Base-by-base conservation (phyloP, 2,329 filamentous ascomycete genomes). In the Alternaria atra region DNA sequence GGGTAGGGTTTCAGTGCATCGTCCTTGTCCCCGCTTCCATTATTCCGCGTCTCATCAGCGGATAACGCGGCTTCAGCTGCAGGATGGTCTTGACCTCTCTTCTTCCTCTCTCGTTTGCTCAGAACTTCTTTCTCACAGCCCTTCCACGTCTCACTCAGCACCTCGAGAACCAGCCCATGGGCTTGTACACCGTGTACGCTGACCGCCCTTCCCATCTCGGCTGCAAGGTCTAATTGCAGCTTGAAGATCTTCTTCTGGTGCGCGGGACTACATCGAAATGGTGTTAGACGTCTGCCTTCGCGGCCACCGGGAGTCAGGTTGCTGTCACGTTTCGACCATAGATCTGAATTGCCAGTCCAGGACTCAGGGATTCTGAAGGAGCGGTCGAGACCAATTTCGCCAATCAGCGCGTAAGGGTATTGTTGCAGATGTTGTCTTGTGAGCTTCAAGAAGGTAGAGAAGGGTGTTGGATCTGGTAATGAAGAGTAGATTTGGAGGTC, bases 341-440 rank as follows among this genome's bases (percentile, higher is more conserved):
- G 83, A 74, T 2, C 55, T 6, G 30, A 46, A 27, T 60, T 58
- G 27, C 40, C 52, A 9, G 82, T 79, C 85, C 84, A 88, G 15
- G 84, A 79, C 66, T 85, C 82, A 0, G 92, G 92, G 23, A 95
- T 85, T 12, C 91, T 88, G 71, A 94, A 94, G 9, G 86, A 86
- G 68, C 90, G 91, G 78, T 95, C 92, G 15, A 95, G 77, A 1
- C 92, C 92, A 29, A 94, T 85, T 78, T 95, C 92, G 17, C 92
- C 92, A 2, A 95, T 82, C 1, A 94, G 83, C 2, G 91, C 90
- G 5, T 84, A 72, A 2, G 89, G 90, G 53, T 89, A 84, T 3
- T 81, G 78, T 15, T 82, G 72, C 1, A 94, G 83, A 25, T 86
- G 83, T 4, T 68, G 64, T 9, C 84, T 83, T 0, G 89, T 90